A percentile compares a stretch with the other conserved stretches of the same genome.
phyloP scores from a whole-genome alignment of 768 basidiomycete genomes.

The Piloderma croceum region DNA sequence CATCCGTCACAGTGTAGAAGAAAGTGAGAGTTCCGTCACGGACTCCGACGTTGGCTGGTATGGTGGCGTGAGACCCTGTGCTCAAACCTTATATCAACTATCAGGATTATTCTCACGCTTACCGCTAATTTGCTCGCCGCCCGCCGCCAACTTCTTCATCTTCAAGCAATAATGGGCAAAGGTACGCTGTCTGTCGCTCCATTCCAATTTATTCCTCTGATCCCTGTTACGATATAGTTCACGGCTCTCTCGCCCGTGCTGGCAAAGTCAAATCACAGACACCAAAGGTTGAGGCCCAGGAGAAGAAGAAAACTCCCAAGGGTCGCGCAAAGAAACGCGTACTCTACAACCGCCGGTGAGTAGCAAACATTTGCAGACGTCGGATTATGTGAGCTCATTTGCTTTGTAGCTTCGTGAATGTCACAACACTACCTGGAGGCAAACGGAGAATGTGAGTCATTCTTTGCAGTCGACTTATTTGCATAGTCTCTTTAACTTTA shows the following conservation, averaged over 20 bases:
- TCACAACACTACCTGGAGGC: conserved; percentile 83
- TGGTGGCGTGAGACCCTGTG: too few species aligned
- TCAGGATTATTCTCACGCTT: too few species aligned
- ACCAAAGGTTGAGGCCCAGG: conserved; percentile 97
- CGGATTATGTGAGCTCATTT: not conserved
- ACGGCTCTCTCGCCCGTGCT: conserved; percentile 99
- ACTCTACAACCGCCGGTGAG: conserved; percentile 88
- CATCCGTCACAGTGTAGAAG: too few species aligned
- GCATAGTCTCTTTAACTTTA: conserved; percentile 2
- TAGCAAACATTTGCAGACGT: conserved; percentile 10
- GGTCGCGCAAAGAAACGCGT: conserved; percentile 97
- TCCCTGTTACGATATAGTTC: conserved; percentile 48
- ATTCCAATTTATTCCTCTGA: conserved; percentile 1
- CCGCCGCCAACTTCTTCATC: not conserved
- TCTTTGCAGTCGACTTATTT: too few species aligned
- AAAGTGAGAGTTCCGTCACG: too few species aligned
- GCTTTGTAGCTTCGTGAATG: conserved; percentile 76
- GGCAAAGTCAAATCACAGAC: conserved; percentile 99
- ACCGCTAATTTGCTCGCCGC: too few species aligned
- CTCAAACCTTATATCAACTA: too few species aligned
- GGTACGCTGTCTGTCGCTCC: conserved; percentile 8
- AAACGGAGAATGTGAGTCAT: conserved; percentile 92
- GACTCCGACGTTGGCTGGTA: too few species aligned
- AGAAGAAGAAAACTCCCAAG: conserved; percentile 98
- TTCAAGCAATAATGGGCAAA: conserved; percentile 1